Percentiles rank a stretch among this genome's conserved stretches.
Conservation (phyloP, 768 basidiomycete genomes). For the Coprinopsis sp. region DNA sequence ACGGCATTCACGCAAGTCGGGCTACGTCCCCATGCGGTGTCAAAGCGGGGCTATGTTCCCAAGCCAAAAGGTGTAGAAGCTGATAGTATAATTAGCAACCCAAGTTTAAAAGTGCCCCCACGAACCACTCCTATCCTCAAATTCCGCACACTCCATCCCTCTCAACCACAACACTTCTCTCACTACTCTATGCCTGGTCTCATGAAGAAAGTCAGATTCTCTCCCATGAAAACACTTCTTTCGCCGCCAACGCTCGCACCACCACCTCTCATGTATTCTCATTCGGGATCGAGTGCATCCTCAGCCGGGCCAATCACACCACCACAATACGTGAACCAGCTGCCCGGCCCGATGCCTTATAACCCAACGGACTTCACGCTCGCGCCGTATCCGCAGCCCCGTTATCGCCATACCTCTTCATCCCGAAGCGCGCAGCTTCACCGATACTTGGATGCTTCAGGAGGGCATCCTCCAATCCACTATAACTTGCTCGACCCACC, state of each 20-base stretch:
- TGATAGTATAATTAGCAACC: no score
- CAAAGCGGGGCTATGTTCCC: no score
- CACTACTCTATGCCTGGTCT: slow-evolving; percentile 3
- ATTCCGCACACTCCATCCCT: not conserved
- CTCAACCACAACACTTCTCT: not conserved
- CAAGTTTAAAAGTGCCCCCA: not conserved
- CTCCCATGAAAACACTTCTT: slow-evolving; percentile 4
- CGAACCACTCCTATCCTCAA: not conserved
- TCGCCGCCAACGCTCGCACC: not conserved
- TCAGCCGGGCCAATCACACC: slow-evolving; percentile 5
- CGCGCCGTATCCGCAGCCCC: not conserved
- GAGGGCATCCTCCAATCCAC: not conserved
- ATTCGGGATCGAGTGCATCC: slow-evolving; percentile 1
- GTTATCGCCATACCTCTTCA: not conserved
- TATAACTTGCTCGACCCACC: slow-evolving; percentile 4
- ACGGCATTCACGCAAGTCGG: no score
- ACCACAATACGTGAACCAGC: not conserved
- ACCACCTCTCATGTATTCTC: not conserved
- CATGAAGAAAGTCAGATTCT: slow-evolving; percentile 9
- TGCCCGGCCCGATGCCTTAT: slow-evolving; percentile 7
- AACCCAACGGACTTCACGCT: not conserved
- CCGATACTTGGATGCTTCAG: slow-evolving; percentile 2
- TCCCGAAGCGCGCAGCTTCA: not conserved
- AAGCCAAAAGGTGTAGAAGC: no score
- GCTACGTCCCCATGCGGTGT: no score